phyloP scores from a whole-genome alignment of 164 flowering plant species.

The Chimonanthus salicifolius region DNA sequence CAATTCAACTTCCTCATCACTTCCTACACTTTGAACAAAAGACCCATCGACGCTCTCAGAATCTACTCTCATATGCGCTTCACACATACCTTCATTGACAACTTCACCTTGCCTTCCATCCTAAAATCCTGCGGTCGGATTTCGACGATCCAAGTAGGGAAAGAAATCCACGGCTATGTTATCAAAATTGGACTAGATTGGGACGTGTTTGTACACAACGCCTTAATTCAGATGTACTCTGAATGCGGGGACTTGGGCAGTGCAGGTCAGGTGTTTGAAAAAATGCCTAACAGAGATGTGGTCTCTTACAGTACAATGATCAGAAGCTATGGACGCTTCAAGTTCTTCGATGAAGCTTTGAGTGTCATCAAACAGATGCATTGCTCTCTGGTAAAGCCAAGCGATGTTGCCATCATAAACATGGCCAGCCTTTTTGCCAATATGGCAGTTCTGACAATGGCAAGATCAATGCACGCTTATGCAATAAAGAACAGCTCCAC shows the following conservation, averaged over 20 bases:
- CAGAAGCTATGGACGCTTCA: constrained; percentile 24
- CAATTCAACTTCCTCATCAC: constrained; percentile 40
- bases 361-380: constrained; percentile 39
- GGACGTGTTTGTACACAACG: constrained; percentile 45
- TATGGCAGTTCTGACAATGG: constrained; percentile 24
- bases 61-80: constrained; percentile 40
- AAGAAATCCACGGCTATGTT: constrained; percentile 51
- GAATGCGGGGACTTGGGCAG: constrained; percentile 26
- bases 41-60: constrained; percentile 28
- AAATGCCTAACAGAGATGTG: constrained; percentile 45
- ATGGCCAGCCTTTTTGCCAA: constrained; percentile 46
- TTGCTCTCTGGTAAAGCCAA: constrained; percentile 27
- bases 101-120: constrained; percentile 39
- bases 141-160: constrained; percentile 24
- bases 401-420: constrained; percentile 38
- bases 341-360: constrained; percentile 27
- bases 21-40: constrained; percentile 33
- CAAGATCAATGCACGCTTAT: constrained; percentile 39
- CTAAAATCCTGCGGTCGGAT: constrained; percentile 47
- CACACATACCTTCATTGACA: constrained; percentile 28
- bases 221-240: constrained; percentile 46
- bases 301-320: constrained; percentile 56
- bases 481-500: constrained; percentile 26
- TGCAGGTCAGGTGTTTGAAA: constrained; percentile 30
- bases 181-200: constrained; percentile 31